Evolutionary conservation across 1,284 basidiomycete genomes (phyloP).

Genomic region (Leucoagaricus sp.): DNA sequence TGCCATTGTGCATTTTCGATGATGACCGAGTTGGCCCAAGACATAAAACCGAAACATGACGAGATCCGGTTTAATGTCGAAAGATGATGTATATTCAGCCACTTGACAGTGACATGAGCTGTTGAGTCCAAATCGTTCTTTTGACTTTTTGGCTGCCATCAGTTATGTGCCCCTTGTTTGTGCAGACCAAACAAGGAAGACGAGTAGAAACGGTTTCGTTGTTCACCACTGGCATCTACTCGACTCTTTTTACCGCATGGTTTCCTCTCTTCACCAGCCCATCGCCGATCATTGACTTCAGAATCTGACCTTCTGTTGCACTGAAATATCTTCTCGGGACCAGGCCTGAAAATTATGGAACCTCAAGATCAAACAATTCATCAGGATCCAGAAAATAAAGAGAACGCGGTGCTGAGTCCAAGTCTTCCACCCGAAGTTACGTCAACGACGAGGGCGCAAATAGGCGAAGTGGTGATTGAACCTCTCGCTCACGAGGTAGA

Average conservation of each 20-base stretch:
- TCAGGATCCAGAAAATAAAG: neutral
- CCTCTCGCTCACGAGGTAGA: neutral
- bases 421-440: neutral
- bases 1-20: too few relatives aligned
- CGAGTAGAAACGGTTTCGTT: neutral
- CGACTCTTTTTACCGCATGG: conserved; percentile 1
- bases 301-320: neutral
- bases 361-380: neutral
- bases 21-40: neutral
- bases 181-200: neutral
- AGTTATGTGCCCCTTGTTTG: neutral
- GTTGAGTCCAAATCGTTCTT: neutral
- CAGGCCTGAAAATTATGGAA: neutral
- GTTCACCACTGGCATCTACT: neutral
- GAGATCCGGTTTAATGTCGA: neutral
- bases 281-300: neutral
- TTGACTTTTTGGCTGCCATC: neutral
- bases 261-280: neutral
- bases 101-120: neutral
- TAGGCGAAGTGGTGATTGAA: neutral
- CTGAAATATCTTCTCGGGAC: neutral
- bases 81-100: neutral
- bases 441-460: neutral
- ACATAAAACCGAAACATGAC: neutral
- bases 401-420: neutral